phyloP scores from a whole-genome alignment of 148 eudicot species.

The Camellia japonica region DNA sequence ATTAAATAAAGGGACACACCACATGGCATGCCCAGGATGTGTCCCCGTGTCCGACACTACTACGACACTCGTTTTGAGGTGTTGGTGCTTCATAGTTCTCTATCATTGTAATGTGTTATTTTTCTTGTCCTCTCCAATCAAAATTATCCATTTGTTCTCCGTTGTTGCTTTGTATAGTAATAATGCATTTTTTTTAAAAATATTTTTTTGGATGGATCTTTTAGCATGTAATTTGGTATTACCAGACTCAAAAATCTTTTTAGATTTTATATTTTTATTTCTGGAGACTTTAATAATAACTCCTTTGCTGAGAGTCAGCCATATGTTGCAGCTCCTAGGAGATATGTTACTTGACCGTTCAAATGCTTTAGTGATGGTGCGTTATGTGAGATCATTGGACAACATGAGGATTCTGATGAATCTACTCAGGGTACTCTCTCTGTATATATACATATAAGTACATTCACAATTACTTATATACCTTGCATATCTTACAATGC shows the following conservation, averaged over 20 bases:
- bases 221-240: not conserved
- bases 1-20: too few species aligned
- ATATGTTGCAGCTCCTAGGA: slow-evolving; percentile 45
- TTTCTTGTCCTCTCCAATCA: too few species aligned
- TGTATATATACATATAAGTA: not conserved
- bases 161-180: too few species aligned
- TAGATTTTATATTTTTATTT: too few species aligned
- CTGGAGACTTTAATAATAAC: not conserved
- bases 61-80: too few species aligned
- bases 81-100: too few species aligned
- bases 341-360: slow-evolving; percentile 60
- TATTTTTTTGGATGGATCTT: too few species aligned
- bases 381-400: slow-evolving; percentile 49
- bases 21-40: too few species aligned
- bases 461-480: not conserved
- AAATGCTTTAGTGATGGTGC: slow-evolving; percentile 47
- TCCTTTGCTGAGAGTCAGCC: not conserved
- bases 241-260: not conserved
- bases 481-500: not conserved
- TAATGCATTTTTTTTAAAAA: too few species aligned
- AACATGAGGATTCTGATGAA: slow-evolving; percentile 61
- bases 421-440: slow-evolving; percentile 49
- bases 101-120: too few species aligned
- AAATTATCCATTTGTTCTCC: too few species aligned
- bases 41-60: too few species aligned